Conservation (phyloP, 2,329 filamentous ascomycete species). For the Hypoxylon sp. region DNA sequence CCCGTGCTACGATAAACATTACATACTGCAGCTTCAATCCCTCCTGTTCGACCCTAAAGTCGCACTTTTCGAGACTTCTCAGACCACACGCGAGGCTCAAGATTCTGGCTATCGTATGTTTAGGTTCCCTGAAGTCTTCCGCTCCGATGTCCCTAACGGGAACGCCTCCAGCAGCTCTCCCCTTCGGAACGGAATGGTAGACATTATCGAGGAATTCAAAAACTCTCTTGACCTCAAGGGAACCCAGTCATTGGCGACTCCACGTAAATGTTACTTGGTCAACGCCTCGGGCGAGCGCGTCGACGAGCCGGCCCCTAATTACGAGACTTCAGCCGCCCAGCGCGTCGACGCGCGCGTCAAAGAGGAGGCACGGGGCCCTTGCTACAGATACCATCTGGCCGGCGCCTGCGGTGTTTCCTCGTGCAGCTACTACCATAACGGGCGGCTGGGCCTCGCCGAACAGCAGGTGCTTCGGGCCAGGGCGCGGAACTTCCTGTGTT, state of each 20-base stretch:
- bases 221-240: background rate
- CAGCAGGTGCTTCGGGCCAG: constrained; percentile 17
- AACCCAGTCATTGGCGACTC: background rate
- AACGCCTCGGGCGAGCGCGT: constrained; percentile 25
- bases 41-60: constrained; percentile 22
- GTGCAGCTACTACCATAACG: constrained; percentile 33
- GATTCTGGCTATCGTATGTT: constrained; percentile 27
- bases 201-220: constrained; percentile 14
- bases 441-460: constrained; percentile 17
- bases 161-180: background rate
- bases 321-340: constrained; percentile 3
- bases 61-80: constrained; percentile 30
- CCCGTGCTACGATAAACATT: constrained; percentile 34
- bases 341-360: constrained; percentile 17
- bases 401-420: constrained; percentile 18
- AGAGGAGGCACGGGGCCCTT: constrained; percentile 23
- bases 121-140: constrained; percentile 29
- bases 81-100: constrained; percentile 21
- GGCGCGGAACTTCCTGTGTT: constrained; percentile 17
- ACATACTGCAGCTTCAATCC: constrained; percentile 29
- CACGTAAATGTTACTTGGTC: constrained; percentile 21
- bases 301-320: constrained; percentile 23
- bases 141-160: constrained; percentile 28
- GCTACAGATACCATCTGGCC: constrained; percentile 26
- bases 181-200: constrained; percentile 3